A percentile compares a stretch with the other conserved stretches of the same genome.
Evolutionary conservation across 192 early-diverging fungal genomes (phyloP).

Genomic region (Nowakowskiella sp.): DNA sequence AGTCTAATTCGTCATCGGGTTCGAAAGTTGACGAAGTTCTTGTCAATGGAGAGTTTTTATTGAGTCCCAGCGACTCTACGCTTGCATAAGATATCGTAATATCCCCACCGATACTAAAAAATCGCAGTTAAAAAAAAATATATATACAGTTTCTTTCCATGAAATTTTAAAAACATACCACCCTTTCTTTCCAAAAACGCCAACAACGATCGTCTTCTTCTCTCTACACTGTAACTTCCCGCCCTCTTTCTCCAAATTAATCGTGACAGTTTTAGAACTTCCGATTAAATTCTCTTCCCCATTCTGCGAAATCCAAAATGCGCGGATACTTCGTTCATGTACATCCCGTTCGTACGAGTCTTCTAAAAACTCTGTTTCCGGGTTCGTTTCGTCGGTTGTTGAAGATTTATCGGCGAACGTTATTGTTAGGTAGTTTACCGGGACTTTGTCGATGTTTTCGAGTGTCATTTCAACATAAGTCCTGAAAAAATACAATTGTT

Average conservation of each 20-base stretch:
- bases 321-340: conserved; percentile 39
- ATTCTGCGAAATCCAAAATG: conserved; percentile 30
- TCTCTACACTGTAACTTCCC: conserved; percentile 46
- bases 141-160: neutral
- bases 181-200: conserved; percentile 63
- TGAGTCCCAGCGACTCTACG: conserved; percentile 5
- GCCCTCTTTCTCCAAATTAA: conserved; percentile 2
- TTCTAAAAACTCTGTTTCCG: conserved; percentile 50
- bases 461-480: conserved; percentile 52
- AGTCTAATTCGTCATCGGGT: conserved; percentile 9
- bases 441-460: conserved; percentile 67
- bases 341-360: conserved; percentile 74
- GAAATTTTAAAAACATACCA: conserved; percentile 36
- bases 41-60: conserved; percentile 22
- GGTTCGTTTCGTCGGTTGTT: neutral
- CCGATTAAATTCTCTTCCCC: conserved; percentile 12
- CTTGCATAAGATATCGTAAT: conserved; percentile 68
- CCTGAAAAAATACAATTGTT: conserved; percentile 20
- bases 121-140: conserved; percentile 14
- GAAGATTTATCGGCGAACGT: conserved; percentile 25
- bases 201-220: conserved; percentile 41
- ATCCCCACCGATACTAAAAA: conserved; percentile 56
- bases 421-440: conserved; percentile 60
- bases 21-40: neutral
- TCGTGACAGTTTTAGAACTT: conserved; percentile 7